Evolutionary conservation across 768 basidiomycete genomes (phyloP).

Genomic region (Suillus placidus): DNA sequence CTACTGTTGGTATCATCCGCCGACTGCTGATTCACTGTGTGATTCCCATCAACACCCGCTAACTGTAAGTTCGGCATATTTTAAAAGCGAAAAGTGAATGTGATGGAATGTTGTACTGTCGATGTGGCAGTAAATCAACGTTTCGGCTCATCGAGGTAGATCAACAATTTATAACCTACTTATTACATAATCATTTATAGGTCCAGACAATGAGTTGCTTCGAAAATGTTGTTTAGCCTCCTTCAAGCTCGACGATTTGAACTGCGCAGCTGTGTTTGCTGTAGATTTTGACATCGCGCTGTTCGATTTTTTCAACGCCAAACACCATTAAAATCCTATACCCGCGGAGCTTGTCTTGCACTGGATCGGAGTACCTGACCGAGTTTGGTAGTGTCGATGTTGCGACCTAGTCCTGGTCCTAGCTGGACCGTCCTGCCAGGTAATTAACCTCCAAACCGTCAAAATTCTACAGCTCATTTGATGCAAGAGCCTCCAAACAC

Average conservation of each 20-base stretch:
- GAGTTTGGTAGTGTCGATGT: constrained; percentile 3
- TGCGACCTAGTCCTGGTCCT: constrained; percentile 24
- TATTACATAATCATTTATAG: constrained; percentile 2
- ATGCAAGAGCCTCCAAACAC: constrained; percentile 23
- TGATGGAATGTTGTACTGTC: neutral
- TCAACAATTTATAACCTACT: neutral
- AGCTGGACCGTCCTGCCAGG: constrained; percentile 32
- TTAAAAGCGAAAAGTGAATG: neutral
- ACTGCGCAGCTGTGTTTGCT: neutral
- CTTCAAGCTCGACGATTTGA: neutral
- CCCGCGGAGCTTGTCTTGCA: neutral
- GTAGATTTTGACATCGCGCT: neutral
- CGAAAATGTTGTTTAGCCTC: constrained; percentile 4
- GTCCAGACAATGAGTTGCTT: neutral
- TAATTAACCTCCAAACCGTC: constrained; percentile 3
- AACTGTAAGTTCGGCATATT: neutral
- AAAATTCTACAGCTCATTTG: constrained; percentile 12
- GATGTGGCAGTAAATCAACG: neutral
- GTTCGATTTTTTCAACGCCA: neutral
- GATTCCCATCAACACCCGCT: no score
- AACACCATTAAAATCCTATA: neutral
- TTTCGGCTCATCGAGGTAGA: neutral
- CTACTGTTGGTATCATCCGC: constrained; percentile 18
- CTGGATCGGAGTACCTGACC: neutral
- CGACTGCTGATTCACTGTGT: neutral